Percentiles rank a stretch among this genome's conserved stretches.
These are phyloP conservation scores for Scorias spongiosa DNA, from an alignment of 2,329 filamentous ascomycete species.

Conservation along the genomic window DNA sequence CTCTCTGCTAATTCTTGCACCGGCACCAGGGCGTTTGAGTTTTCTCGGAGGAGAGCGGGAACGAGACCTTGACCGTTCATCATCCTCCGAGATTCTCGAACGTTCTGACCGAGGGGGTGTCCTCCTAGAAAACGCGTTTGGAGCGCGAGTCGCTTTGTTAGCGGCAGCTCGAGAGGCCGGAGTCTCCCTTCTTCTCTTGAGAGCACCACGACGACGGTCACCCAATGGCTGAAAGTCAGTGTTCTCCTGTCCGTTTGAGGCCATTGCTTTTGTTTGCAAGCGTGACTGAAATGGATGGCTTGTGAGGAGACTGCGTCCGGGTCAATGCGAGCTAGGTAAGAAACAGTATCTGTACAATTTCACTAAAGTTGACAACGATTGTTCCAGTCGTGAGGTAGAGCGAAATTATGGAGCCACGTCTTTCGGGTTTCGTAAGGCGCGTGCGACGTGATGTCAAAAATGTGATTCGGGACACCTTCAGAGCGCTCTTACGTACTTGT, in stretches of 20 bases:
- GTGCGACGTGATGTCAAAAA: no score
- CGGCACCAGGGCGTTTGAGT: constrained; percentile 23
- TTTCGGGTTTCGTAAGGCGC: no score
- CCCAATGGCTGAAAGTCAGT: neutral
- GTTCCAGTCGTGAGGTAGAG: no score
- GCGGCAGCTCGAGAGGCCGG: constrained; percentile 12
- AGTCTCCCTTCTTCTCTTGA: constrained; percentile 18
- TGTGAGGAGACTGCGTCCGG: no score
- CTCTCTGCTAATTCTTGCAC: constrained; percentile 46
- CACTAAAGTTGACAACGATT: no score
- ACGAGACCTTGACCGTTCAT: constrained; percentile 5
- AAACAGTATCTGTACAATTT: no score
- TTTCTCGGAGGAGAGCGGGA: constrained; percentile 19
- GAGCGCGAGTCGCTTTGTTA: constrained; percentile 13
- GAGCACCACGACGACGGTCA: neutral
- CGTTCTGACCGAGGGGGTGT: constrained; percentile 13
- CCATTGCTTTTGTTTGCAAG: constrained; percentile 3
- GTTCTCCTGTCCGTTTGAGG: constrained; percentile 7
- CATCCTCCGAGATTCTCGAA: constrained; percentile 7
- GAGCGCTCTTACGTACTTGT: no score
- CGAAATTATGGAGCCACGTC: no score
- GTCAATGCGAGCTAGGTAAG: no score
- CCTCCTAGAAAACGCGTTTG: constrained; percentile 18
- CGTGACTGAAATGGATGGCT: no score
- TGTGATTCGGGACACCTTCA: no score